Conservation (phyloP, 2,329 filamentous ascomycete species). For the Trichoderma brevicompactum region DNA sequence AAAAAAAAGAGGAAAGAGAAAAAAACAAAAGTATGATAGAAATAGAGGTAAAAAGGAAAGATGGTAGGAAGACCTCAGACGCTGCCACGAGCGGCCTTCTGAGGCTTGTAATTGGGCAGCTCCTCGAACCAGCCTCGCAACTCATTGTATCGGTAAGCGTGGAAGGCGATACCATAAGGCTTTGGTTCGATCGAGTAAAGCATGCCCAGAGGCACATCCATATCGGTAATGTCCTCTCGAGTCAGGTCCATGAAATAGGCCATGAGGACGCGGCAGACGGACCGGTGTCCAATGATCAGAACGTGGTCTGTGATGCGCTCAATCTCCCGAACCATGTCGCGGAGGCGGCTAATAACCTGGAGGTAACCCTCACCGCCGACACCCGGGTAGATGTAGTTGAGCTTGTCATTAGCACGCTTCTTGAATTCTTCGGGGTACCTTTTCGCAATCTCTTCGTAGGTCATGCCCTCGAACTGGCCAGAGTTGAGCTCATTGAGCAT, state of each 20-base stretch:
- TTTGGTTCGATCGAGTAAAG: constrained; percentile 95
- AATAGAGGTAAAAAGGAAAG: neutral
- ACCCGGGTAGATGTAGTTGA: constrained; percentile 95
- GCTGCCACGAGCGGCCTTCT: constrained; percentile 49
- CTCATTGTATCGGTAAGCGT: constrained; percentile 89
- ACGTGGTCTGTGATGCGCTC: constrained; percentile 97
- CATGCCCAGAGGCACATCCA: constrained; percentile 92
- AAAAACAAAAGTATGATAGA: neutral
- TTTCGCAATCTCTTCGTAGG: constrained; percentile 86
- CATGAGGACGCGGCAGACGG: constrained; percentile 87
- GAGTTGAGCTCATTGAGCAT: constrained; percentile 97
- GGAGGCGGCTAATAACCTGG: constrained; percentile 92
- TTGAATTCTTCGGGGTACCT: constrained; percentile 80
- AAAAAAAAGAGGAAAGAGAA: neutral
- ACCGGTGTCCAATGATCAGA: constrained; percentile 88
- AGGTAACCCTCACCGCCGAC: constrained; percentile 96
- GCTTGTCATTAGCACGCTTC: constrained; percentile 81
- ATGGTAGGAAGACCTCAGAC: constrained; percentile 31
- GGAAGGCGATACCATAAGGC: constrained; percentile 96
- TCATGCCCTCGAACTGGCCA: constrained; percentile 91
- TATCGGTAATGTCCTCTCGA: constrained; percentile 86
- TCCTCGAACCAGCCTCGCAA: constrained; percentile 80
- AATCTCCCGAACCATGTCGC: constrained; percentile 94
- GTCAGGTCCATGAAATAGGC: constrained; percentile 96
- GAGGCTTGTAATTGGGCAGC: constrained; percentile 80